Base-by-base conservation (phyloP, 148 eudicot species). In the Rhododendron williamsianum region DNA sequence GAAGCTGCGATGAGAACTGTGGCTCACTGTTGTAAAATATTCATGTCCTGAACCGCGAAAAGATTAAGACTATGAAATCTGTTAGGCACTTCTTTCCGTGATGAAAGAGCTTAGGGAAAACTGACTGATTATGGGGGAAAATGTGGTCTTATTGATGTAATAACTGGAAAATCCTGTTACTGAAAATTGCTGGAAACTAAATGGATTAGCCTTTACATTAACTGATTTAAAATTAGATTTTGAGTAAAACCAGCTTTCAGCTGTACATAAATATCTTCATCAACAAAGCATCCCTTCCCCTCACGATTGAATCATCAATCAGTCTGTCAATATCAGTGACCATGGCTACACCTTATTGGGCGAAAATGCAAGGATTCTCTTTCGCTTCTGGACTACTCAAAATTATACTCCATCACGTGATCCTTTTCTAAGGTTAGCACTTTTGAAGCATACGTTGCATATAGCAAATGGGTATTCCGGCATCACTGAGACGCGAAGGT, bases 191-290 rank as follows among this genome's bases (percentile, higher is more conserved):
- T 80, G 12, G 18, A 56, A 52, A 4, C 13, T 10, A 51, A 86
- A 76, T 86, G 49, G 77, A 72, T 49, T 80, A 73, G 45, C 60
- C 84, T 52, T 69, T 72, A 25, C 51, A 58, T 38, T 41, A 76
- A 41, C 49, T 69, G 9, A 58, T 54, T 41, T 45, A 77, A 38
- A n/a, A 56, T 73, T 74, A 51, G 35, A 19, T 41, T 33, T 12
- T 3, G 27, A 46, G 15, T 56, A 46, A 60, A 82, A 35, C 85
- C 78, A 78, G 60, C 81, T 82, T 86, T 77, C 43, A 86, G 76
- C 88, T 86, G 85, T 83, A 86, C 88, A 83, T 30, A 74, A 51
- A 82, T 76, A 83, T 82, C 78, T 86, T 83, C 76, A 84, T 46
- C 82, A 83, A 76, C 72, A 48, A 82, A 76, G 83, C 3, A 58